Conservation (phyloP, 1,284 basidiomycete species). For the Ganoderma sinense region DNA sequence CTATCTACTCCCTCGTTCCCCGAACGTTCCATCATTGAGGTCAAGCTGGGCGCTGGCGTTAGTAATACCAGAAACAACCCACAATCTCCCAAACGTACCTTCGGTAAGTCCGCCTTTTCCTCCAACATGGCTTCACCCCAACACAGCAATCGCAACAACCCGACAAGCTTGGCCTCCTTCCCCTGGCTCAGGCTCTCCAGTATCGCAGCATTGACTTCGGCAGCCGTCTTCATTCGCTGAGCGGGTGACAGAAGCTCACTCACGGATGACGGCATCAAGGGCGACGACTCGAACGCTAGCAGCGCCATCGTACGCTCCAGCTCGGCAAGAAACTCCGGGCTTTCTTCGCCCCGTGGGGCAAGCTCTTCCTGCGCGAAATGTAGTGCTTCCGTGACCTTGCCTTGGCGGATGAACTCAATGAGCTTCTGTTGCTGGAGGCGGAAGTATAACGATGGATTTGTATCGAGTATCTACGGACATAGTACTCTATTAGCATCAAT, state of each 20-base stretch:
- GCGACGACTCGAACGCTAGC: constrained; percentile 85
- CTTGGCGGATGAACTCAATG: constrained; percentile 93
- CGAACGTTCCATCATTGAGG: constrained; percentile 40
- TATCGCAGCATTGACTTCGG: constrained; percentile 95
- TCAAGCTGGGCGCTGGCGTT: constrained; percentile 33
- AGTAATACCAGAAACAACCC: not conserved
- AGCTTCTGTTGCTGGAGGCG: constrained; percentile 94
- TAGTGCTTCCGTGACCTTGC: constrained; percentile 82
- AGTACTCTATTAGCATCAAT: constrained; percentile 25
- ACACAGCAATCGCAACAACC: constrained; percentile 84
- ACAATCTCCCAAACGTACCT: constrained; percentile 47
- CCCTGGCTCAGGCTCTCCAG: constrained; percentile 92
- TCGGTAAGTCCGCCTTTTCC: constrained; percentile 79
- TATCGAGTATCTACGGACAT: constrained; percentile 86
- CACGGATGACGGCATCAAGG: constrained; percentile 70
- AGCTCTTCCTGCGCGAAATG: constrained; percentile 93
- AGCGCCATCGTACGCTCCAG: constrained; percentile 96
- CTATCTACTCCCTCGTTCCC: constrained; percentile 27
- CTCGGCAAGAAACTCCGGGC: constrained; percentile 91
- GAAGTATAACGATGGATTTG: constrained; percentile 90
- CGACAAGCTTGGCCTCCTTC: constrained; percentile 89
- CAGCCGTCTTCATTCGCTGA: constrained; percentile 92
- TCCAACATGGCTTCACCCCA: constrained; percentile 90
- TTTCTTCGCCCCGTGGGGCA: constrained; percentile 94
- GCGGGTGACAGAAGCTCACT: constrained; percentile 83